Base-by-base conservation (phyloP, 768 basidiomycete genomes). In the Pleurotus pulmonarius region DNA sequence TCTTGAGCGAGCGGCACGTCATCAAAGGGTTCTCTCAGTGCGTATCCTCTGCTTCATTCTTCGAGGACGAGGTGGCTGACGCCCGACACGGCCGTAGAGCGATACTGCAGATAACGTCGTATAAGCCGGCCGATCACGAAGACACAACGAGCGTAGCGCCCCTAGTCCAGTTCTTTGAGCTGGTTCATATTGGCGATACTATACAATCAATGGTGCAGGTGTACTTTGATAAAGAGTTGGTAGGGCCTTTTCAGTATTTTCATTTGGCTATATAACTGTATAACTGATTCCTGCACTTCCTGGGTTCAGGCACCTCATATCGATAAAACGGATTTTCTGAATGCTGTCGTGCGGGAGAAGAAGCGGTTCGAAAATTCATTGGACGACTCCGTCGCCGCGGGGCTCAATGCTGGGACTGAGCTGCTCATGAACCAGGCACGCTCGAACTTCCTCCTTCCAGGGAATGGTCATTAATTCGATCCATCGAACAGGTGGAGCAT, bases 131-230 rank as follows among this genome's bases (percentile, higher is more conserved):
- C 0, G 94, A 95, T 59, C 92, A 92, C 63, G 80, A 87, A 49
- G 88, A 83, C 49, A 86, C 86, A 38, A 85, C 84, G 20, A 87
- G 84, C 60, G 95, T 98, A 2, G 94, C 95, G 1, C 97, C 97
- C 0, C 73, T 99, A 2, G 74, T 98, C 40, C 95, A 98, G 67
- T 98, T 98, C 73, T 98, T 99, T 61, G 96, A 98, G 74, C 77
- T 98, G 20, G 96, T 96, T 0, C 97, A 98, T 72, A 77, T 98
- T 13, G 97, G 94, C 1, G 96, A 99, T 66, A 99, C 92, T 13
- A 98, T 98, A 44, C 93, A 96, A 70, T 92, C 88, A 15, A 98
- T 98, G 86, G 85, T 97, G 5, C 94, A 99, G 63, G 97, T 98
- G 1, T 99, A 95, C 69, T 99, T 96, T 65, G 97, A 98, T 66